Conservation (phyloP, 768 basidiomycete genomes). For the Daedaleopsis sinensis region DNA sequence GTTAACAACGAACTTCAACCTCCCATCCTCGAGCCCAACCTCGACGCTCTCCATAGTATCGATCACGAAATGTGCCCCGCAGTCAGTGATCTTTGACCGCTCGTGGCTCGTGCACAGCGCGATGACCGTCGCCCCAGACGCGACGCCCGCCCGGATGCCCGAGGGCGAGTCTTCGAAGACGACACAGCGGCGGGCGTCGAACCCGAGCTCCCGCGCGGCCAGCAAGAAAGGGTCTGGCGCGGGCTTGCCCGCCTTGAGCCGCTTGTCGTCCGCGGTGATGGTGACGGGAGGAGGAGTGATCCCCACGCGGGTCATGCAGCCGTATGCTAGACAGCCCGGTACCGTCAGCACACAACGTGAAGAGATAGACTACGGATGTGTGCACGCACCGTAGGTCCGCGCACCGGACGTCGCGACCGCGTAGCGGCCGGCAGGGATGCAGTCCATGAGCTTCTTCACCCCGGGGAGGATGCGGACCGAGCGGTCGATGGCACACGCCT, state of each 20-base stretch:
- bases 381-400: slow-evolving; percentile 59
- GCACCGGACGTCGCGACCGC: slow-evolving; percentile 80
- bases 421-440: slow-evolving; percentile 63
- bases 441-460: slow-evolving; percentile 63
- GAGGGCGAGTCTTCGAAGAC: slow-evolving; percentile 77
- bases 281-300: slow-evolving; percentile 68
- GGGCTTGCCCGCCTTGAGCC: slow-evolving; percentile 66
- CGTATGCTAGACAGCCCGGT: slow-evolving; percentile 46
- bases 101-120: slow-evolving; percentile 77
- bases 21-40: slow-evolving; percentile 45
- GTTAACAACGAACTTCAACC: slow-evolving; percentile 47
- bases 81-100: slow-evolving; percentile 52
- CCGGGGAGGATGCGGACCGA: slow-evolving; percentile 72
- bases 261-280: slow-evolving; percentile 77
- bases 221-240: slow-evolving; percentile 67
- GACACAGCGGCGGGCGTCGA: slow-evolving; percentile 59
- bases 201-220: slow-evolving; percentile 59
- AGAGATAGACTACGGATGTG: neutral
- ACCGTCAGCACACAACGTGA: slow-evolving; percentile 13
- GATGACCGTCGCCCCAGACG: slow-evolving; percentile 71
- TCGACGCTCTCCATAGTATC: slow-evolving; percentile 54
- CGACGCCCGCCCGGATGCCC: slow-evolving; percentile 71
- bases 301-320: slow-evolving; percentile 69
- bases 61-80: slow-evolving; percentile 59
- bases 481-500: slow-evolving; percentile 58